Conservation (phyloP, 1,139 yeast species). For the Blastobotrys raffinosifermentans region DNA sequence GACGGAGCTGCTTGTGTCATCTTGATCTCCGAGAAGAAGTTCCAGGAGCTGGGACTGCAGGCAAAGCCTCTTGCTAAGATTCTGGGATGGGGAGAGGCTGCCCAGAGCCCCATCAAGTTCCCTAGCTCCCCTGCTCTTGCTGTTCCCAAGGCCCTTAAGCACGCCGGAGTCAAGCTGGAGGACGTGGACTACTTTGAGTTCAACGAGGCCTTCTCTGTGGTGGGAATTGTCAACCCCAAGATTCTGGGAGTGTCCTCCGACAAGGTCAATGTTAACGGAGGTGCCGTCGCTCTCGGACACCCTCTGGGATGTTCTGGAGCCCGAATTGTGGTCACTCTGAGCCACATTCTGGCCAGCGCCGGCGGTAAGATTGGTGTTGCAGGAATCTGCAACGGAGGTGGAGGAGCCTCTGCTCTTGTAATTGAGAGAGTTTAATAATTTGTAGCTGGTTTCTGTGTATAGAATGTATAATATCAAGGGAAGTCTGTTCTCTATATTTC, state of each 20-base stretch:
- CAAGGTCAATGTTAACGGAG: slow-evolving; percentile 91
- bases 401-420: slow-evolving; percentile 89
- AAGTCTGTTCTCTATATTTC: too few species aligned
- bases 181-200: slow-evolving; percentile 81
- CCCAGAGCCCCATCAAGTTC: slow-evolving; percentile 87
- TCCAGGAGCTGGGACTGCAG: slow-evolving; percentile 75
- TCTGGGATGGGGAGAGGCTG: slow-evolving; percentile 97
- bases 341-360: slow-evolving; percentile 64
- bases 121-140: slow-evolving; percentile 94
- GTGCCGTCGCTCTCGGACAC: slow-evolving; percentile 97
- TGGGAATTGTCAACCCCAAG: slow-evolving; percentile 85
- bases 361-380: slow-evolving; percentile 86
- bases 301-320: slow-evolving; percentile 99
- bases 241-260: slow-evolving; percentile 56
- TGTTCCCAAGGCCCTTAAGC: slow-evolving; percentile 90
- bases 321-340: slow-evolving; percentile 80
- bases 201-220: slow-evolving; percentile 96
- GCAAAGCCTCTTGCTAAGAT: slow-evolving; percentile 87
- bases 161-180: slow-evolving; percentile 57
- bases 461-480: too few species aligned
- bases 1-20: slow-evolving; percentile 97
- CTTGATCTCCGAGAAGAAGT: slow-evolving; percentile 74
- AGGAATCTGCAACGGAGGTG: slow-evolving; percentile 98
- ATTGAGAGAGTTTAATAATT: slow-evolving; percentile 40
- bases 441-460: slow-evolving; percentile 1